Conservation (phyloP, 768 basidiomycete genomes). For the Paxillus rubicundulus region DNA sequence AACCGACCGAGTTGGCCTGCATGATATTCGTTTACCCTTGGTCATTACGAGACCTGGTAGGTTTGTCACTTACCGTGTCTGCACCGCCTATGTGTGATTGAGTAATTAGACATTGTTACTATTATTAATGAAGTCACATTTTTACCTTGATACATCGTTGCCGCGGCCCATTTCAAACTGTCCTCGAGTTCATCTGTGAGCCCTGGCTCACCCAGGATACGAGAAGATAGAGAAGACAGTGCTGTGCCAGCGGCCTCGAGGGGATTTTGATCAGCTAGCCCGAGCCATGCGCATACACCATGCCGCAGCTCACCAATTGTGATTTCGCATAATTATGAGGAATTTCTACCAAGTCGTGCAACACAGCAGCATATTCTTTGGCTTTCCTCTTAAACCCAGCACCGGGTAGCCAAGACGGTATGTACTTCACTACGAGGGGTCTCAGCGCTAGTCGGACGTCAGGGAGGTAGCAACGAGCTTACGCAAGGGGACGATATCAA, state of each 20-base stretch:
- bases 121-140: neutral
- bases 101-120: neutral
- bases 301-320: slow-evolving; percentile 14
- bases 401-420: slow-evolving; percentile 23
- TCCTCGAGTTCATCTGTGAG: slow-evolving; percentile 15
- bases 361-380: slow-evolving; percentile 5
- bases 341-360: slow-evolving; percentile 3
- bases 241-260: slow-evolving; percentile 15
- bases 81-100: slow-evolving; percentile 15
- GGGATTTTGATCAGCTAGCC: neutral
- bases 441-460: neutral
- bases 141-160: slow-evolving; percentile 16
- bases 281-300: neutral
- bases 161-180: slow-evolving; percentile 15
- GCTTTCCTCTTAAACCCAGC: slow-evolving; percentile 17
- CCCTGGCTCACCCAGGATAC: slow-evolving; percentile 5
- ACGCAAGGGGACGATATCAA: slow-evolving; percentile 20
- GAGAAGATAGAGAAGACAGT: slow-evolving; percentile 12
- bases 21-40: neutral
- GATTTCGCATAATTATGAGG: slow-evolving; percentile 11
- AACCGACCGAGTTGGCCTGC: slow-evolving; percentile 12
- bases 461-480: neutral
- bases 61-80: slow-evolving; percentile 20
- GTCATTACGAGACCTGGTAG: slow-evolving; percentile 15
- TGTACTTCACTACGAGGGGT: slow-evolving; percentile 19